These are phyloP conservation scores for Austropuccinia psidii DNA, from an alignment of 1,284 basidiomycete genomes.

Conservation along the genomic window DNA sequence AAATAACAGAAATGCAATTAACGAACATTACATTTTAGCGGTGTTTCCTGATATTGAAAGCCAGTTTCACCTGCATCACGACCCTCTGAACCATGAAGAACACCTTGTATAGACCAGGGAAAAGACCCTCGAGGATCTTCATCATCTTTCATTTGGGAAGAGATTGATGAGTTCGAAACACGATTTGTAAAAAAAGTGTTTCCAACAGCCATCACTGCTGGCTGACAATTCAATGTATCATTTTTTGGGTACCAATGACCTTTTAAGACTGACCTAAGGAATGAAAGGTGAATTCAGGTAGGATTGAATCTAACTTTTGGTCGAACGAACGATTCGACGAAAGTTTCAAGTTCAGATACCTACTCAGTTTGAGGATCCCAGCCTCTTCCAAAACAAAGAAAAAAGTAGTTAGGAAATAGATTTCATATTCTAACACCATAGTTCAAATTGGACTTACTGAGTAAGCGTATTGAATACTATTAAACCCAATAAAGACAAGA, in stretches of 20 bases:
- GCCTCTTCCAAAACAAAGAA: conserved; percentile 6
- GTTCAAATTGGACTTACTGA: conserved; percentile 9
- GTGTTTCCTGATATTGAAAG: conserved; percentile 8
- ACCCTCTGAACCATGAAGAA: background rate
- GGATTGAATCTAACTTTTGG: background rate
- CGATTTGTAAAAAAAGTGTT: conserved; percentile 3
- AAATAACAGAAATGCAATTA: background rate
- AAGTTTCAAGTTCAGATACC: background rate
- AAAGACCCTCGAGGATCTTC: background rate
- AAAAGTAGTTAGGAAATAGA: no score
- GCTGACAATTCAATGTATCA: background rate
- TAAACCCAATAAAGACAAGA: background rate
- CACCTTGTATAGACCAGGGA: conserved; percentile 10
- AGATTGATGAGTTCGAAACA: background rate
- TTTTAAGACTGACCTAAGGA: background rate
- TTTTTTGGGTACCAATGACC: conserved; percentile 15
- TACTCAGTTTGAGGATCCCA: conserved; percentile 10
- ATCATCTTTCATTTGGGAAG: background rate
- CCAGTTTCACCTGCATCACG: conserved; percentile 16
- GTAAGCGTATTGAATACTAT: conserved; percentile 1
- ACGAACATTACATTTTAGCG: conserved; percentile 12
- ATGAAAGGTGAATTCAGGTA: background rate
- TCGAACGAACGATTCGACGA: no score
- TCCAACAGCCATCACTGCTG: conserved; percentile 7
- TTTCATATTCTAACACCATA: no score